A percentile compares a stretch with the other conserved stretches of the same genome.
These are phyloP conservation scores for Corymbia calophylla DNA, from an alignment of 441 rosid species.

Conservation along the genomic window DNA sequence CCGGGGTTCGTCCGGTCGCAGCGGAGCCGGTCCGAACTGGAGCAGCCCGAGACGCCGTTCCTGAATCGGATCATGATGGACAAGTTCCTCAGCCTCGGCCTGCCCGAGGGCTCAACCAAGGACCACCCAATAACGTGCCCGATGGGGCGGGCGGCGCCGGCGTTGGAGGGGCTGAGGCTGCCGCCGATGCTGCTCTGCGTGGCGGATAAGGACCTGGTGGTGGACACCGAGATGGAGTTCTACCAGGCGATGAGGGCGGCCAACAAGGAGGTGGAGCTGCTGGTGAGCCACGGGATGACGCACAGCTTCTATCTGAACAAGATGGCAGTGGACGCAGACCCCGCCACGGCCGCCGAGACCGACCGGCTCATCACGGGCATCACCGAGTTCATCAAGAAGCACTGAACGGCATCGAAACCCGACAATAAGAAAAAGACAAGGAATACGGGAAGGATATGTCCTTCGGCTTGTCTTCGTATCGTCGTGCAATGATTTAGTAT, in stretches of 20 bases:
- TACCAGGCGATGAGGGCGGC: conserved; percentile 46
- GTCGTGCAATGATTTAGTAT: neutral
- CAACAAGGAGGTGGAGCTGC: conserved; percentile 34
- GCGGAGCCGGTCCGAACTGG: conserved; percentile 54
- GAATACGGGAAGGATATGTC: neutral
- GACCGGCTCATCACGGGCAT: conserved; percentile 26
- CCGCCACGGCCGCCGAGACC: conserved; percentile 25
- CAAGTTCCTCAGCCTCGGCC: conserved; percentile 32
- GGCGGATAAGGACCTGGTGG: conserved; percentile 44
- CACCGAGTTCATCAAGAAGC: conserved; percentile 25
- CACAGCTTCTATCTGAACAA: conserved; percentile 55
- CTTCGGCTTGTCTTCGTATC: neutral
- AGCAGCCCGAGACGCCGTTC: conserved; percentile 44
- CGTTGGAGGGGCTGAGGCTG: conserved; percentile 24
- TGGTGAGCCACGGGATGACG: conserved; percentile 37
- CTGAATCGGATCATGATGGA: conserved; percentile 50
- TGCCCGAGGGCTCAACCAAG: conserved; percentile 37
- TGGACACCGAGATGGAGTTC: conserved; percentile 55
- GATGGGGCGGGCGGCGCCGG: conserved; percentile 33
- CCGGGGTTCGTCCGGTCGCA: conserved; percentile 49
- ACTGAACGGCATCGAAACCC: neutral
- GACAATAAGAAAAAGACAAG: neutral
- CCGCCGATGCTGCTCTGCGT: conserved; percentile 42
- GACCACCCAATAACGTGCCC: conserved; percentile 57
- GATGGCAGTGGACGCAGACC: conserved; percentile 36